These are phyloP conservation scores for Penicillium lagena DNA, from an alignment of 495 filamentous ascomycete genomes.

Conservation along the genomic window DNA sequence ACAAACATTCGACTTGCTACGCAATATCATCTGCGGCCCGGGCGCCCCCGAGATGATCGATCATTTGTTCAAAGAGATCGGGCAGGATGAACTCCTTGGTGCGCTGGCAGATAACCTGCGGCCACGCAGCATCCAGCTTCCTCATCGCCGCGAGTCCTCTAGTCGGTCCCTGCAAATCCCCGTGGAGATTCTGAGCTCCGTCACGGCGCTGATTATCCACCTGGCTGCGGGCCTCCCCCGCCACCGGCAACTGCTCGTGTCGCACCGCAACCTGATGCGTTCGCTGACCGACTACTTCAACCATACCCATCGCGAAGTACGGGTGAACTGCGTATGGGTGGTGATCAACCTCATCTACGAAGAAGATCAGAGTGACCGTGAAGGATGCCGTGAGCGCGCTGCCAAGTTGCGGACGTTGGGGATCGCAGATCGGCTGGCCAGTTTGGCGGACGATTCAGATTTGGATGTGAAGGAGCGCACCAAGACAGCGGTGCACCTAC, in stretches of 20 bases:
- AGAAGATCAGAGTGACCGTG: conserved; percentile 62
- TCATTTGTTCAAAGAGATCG: conserved; percentile 67
- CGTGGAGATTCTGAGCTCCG: conserved; percentile 67
- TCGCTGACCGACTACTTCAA: conserved; percentile 52
- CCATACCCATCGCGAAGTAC: conserved; percentile 63
- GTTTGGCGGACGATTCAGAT: conserved; percentile 65
- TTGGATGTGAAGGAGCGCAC: conserved; percentile 77
- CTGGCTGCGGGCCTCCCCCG: conserved; percentile 71
- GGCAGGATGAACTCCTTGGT: conserved; percentile 66
- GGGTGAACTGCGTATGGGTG: conserved; percentile 70
- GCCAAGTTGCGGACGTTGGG: conserved; percentile 64
- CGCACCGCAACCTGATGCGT: conserved; percentile 50
- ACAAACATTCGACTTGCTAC: conserved; percentile 78
- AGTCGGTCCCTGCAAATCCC: conserved; percentile 38
- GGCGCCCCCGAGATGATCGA: conserved; percentile 75
- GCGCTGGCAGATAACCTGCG: conserved; percentile 68
- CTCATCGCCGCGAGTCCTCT: conserved; percentile 28
- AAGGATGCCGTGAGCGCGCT: conserved; percentile 56
- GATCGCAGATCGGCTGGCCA: conserved; percentile 57
- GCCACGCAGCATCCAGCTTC: conserved; percentile 40
- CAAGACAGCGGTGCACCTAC: conserved; percentile 67
- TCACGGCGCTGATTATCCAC: conserved; percentile 74
- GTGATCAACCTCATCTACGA: conserved; percentile 76
- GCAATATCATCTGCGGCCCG: conserved; percentile 75
- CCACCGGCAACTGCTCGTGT: conserved; percentile 70